Evolutionary conservation across 495 filamentous ascomycete genomes (phyloP), one percentile per base, ranked within the genome.

Genomic region (Aspergillus sclerotioniger): DNA sequence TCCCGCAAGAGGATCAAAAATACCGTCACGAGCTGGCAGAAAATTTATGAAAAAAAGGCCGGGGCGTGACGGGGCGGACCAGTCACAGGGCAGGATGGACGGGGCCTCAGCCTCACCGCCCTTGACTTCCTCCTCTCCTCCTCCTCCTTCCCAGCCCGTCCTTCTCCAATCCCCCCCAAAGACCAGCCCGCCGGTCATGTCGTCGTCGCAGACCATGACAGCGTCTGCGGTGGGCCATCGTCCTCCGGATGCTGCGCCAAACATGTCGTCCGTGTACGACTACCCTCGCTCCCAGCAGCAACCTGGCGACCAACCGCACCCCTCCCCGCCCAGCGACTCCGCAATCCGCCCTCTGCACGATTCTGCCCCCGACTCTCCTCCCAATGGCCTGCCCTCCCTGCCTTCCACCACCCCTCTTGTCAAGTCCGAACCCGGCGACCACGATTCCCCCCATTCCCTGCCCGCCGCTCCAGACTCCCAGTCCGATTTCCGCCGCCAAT

Each of bases 141-240:
- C 64, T 56, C 59, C 59, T 56, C 65, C 67, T 51, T 51, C 57
- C 55, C 68, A 64, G 50, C 35, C 47, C 57, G 51, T 60, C 60
- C 60, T 59, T 32, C 65, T 59, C 54, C 50, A 63, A 53, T 51
- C 57, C 57, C 51, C 32, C 53, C 43, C 39, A 50, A 56, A 49
- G 52, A 57, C 57, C 63, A 58, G 44, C 54, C 65, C 64, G 64
- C 61, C 65, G 74, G 80, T 77, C 72, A 76, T 81, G 73, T 80
- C 76, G 68, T 76, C 72, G 57, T 82, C 78, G 69, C 79, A 80
- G 74, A 82, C 78, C 76, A 82, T 82, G 73, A 82, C 74, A 71
- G 76, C 76, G 73, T 75, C 76, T 74, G 73, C 75, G 69, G 71
- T 80, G 73, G 74, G 74, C 68, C 76, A 78, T 76, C 76, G 73